These are phyloP conservation scores for Epichloe aotearoae DNA, from an alignment of 2,329 filamentous ascomycete genomes.

Conservation along the genomic window DNA sequence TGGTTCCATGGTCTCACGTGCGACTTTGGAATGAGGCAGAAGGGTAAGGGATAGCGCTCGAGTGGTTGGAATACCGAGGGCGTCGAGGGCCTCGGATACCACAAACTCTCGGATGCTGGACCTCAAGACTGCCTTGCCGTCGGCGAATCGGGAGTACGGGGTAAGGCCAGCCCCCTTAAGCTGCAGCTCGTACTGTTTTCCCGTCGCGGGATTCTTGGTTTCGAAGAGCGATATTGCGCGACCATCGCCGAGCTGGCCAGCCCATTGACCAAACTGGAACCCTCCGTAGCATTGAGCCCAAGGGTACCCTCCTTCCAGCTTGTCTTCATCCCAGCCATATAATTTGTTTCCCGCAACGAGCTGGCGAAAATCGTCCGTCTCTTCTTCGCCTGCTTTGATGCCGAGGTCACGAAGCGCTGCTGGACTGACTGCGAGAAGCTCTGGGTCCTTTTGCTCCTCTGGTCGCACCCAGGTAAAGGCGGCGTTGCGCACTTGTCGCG, in stretches of 20 bases:
- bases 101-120: conserved; percentile 92
- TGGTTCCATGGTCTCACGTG: conserved; percentile 71
- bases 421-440: conserved; percentile 69
- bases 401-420: conserved; percentile 73
- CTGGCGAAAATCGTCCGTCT: conserved; percentile 60
- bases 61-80: conserved; percentile 74
- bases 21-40: conserved; percentile 57
- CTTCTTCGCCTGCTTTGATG: conserved; percentile 52
- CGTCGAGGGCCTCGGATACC: conserved; percentile 79
- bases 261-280: conserved; percentile 72
- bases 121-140: conserved; percentile 84
- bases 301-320: conserved; percentile 63
- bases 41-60: conserved; percentile 73
- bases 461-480: conserved; percentile 87
- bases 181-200: conserved; percentile 76
- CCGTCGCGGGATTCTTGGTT: conserved; percentile 58
- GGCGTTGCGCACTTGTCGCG: conserved; percentile 73
- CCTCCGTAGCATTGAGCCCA: conserved; percentile 99
- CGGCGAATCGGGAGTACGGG: conserved; percentile 91
- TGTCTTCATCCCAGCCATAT: conserved; percentile 61
- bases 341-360: conserved; percentile 74
- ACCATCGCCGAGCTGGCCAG: conserved; percentile 88
- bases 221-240: conserved; percentile 92
- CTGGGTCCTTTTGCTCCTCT: conserved; percentile 54
- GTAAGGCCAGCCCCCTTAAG: conserved; percentile 89